Conservation (phyloP, 2,329 filamentous ascomycete species). For the Pezicula neosporulosa region DNA sequence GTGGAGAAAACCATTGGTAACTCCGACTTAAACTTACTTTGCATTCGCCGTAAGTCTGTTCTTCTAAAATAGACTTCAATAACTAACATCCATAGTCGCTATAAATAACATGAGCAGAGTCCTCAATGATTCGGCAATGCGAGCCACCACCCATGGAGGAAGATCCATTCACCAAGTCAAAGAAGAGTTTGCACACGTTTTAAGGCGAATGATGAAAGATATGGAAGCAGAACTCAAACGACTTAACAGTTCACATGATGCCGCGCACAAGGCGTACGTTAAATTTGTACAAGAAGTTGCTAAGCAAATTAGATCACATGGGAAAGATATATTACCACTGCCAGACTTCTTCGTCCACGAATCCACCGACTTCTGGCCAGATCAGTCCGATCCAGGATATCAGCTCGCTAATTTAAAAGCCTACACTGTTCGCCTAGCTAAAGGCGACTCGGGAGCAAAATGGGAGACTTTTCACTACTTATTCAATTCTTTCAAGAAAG, state of each 20-base stretch:
- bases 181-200: slow-evolving; percentile 5
- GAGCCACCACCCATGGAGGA: slow-evolving; percentile 5
- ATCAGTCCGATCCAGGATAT: slow-evolving; percentile 22
- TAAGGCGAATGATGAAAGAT: slow-evolving; percentile 19
- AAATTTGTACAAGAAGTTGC: slow-evolving; percentile 17
- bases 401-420: slow-evolving; percentile 23
- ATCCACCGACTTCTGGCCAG: slow-evolving; percentile 24
- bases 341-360: slow-evolving; percentile 21
- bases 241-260: slow-evolving; percentile 8
- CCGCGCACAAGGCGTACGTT: slow-evolving; percentile 18
- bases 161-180: slow-evolving; percentile 10
- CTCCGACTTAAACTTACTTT: not conserved
- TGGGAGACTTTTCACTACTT: slow-evolving; percentile 22
- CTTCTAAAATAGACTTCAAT: not conserved
- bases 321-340: slow-evolving; percentile 18
- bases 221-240: slow-evolving; percentile 21
- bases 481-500: slow-evolving; percentile 21
- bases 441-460: slow-evolving; percentile 15
- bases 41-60: not conserved
- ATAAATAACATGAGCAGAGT: slow-evolving; percentile 1
- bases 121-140: slow-evolving; percentile 7
- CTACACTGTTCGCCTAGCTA: slow-evolving; percentile 21
- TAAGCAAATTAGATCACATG: slow-evolving; percentile 20
- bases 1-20: not conserved
- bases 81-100: not conserved